These are phyloP conservation scores for Backusella luteola DNA, from an alignment of 192 early-diverging fungal species.

Conservation along the genomic window DNA sequence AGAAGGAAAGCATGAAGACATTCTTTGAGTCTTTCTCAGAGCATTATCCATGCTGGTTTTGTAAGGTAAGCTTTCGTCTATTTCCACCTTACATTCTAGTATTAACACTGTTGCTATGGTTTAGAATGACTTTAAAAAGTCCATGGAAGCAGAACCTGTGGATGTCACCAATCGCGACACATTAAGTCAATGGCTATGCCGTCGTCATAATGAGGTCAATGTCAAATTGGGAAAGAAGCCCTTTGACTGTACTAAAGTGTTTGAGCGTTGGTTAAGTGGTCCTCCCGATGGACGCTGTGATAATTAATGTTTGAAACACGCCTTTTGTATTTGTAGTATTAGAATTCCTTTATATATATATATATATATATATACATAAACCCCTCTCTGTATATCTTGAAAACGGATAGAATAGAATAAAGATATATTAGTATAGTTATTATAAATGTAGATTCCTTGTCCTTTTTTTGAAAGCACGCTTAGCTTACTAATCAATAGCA, in stretches of 20 bases:
- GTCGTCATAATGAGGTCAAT: constrained; percentile 96
- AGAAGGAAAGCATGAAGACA: constrained; percentile 73
- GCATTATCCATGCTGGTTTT: constrained; percentile 91
- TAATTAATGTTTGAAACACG: constrained; percentile 8
- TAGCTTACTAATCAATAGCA: too few species aligned
- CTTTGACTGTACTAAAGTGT: constrained; percentile 94
- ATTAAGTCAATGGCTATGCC: constrained; percentile 88
- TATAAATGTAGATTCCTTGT: too few species aligned
- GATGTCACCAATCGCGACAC: constrained; percentile 63
- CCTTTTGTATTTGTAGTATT: background rate
- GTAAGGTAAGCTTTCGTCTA: constrained; percentile 46
- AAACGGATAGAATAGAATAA: too few species aligned
- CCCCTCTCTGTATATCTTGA: too few species aligned
- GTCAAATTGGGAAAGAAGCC: constrained; percentile 78
- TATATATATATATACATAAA: too few species aligned
- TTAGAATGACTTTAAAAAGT: constrained; percentile 70
- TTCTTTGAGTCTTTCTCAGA: constrained; percentile 75
- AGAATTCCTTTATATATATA: background rate
- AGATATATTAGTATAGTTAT: too few species aligned
- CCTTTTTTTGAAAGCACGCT: too few species aligned
- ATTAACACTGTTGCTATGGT: background rate
- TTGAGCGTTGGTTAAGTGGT: constrained; percentile 90
- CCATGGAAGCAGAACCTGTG: constrained; percentile 76
- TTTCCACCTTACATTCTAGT: too few species aligned
- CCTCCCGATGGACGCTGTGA: constrained; percentile 74